Percentiles rank a stretch among this genome's conserved stretches.
These are phyloP conservation scores for Tuber magnatum DNA, from an alignment of 495 filamentous ascomycete genomes.

Conservation along the genomic window DNA sequence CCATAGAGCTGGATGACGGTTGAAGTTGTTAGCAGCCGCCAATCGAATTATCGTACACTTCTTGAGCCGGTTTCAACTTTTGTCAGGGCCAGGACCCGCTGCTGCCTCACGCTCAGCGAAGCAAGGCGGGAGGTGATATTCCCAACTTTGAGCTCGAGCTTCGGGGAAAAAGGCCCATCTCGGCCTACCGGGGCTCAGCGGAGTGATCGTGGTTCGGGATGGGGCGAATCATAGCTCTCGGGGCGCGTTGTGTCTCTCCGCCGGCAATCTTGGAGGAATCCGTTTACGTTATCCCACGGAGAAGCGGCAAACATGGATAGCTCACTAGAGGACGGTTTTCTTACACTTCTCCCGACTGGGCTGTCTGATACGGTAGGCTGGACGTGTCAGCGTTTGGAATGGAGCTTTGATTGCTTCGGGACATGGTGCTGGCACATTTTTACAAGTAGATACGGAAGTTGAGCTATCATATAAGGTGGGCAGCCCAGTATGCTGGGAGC, in stretches of 20 bases:
- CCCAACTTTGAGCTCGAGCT: neutral
- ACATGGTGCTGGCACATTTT: neutral
- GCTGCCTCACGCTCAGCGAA: neutral
- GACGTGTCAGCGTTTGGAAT: neutral
- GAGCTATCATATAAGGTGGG: too few relatives aligned
- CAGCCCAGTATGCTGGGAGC: neutral
- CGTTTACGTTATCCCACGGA: too few relatives aligned
- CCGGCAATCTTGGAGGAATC: neutral
- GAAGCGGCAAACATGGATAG: neutral
- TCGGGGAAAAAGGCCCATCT: neutral
- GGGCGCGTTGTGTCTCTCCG: neutral
- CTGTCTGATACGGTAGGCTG: neutral
- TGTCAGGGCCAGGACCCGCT: too few relatives aligned
- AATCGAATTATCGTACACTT: neutral
- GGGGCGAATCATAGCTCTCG: neutral
- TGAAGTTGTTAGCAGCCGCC: neutral
- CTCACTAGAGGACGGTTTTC: neutral
- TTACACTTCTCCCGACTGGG: neutral
- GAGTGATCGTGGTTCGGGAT: neutral
- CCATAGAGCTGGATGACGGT: neutral
- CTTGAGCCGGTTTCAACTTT: too few relatives aligned
- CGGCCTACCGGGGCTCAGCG: neutral
- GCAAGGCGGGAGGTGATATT: neutral
- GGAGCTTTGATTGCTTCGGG: neutral
- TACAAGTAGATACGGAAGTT: too few relatives aligned